phyloP scores from a whole-genome alignment of 441 rosid genomes.

The Erodium texanum region DNA sequence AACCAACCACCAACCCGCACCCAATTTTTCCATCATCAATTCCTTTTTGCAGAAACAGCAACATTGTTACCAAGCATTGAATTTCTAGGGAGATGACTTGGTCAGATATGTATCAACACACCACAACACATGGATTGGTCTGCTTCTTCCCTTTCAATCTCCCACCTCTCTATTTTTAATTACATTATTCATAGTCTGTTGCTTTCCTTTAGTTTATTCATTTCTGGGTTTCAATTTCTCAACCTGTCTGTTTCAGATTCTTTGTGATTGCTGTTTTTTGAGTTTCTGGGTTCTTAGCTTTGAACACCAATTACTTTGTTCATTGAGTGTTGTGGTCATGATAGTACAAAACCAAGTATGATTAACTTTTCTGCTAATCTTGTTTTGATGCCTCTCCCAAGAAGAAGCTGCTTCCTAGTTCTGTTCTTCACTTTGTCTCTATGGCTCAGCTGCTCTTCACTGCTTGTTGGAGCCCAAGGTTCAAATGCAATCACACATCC shows the following conservation, averaged over 20 bases:
- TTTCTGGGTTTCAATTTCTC: background rate
- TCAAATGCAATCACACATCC: slow-evolving; percentile 38
- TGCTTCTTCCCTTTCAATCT: background rate
- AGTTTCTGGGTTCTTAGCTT: too few species aligned
- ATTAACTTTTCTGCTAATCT: slow-evolving; percentile 16
- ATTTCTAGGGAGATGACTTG: background rate
- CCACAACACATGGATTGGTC: background rate
- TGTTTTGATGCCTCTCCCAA: slow-evolving; percentile 20
- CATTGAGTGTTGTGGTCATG: too few species aligned
- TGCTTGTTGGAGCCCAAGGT: slow-evolving; percentile 34
- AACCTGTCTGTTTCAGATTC: background rate
- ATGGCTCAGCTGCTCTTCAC: slow-evolving; percentile 34
- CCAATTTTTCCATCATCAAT: background rate
- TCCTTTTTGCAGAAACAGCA: background rate
- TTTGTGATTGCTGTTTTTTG: background rate
- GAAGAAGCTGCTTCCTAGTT: background rate
- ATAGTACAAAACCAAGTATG: slow-evolving; percentile 10
- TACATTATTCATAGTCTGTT: background rate
- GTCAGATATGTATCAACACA: background rate
- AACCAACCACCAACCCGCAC: background rate
- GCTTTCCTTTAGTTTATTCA: background rate
- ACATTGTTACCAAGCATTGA: background rate
- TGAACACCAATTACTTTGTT: too few species aligned
- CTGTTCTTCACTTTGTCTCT: slow-evolving; percentile 19
- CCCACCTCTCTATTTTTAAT: background rate